Evolutionary conservation across 768 basidiomycete genomes (phyloP), one percentile per base, ranked within the genome.

Genomic region (Pleurotus pulmonarius): DNA sequence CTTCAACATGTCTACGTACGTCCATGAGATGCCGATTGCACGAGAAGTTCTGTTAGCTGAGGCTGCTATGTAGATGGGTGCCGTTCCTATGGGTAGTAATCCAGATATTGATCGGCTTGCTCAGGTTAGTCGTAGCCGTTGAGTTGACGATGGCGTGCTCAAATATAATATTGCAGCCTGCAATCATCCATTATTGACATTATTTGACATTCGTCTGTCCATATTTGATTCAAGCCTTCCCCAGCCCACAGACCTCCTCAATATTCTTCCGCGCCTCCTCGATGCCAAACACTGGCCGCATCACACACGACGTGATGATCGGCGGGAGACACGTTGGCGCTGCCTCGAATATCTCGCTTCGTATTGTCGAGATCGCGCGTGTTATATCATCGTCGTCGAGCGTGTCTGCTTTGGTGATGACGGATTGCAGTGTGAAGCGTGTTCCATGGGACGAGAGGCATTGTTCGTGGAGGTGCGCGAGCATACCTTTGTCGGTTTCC

Each of bases 381-480:
- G 68, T 58, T 2, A 78, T 67, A 22, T 73, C 62, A 6, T 68
- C 63, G 11, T 60, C 13, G 2, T 74, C 70, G 4, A 88, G 72
- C 3, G 69, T 69, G 66, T 92, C 89, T 1, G 76, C 78, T 68
- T 90, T 90, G 43, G 90, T 90, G 61, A 91, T 80, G 57, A 92
- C 72, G 1, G 87, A 76, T 63, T 92, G 90, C 1, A 91, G 69
- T 0, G 87, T 87, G 66, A 83, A 84, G 29, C 73, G 71, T 0
- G 65, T 67, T 3, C 73, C 75, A 41, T 57, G 70, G 63, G 58
- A 75, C 60, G 64, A 65, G 67, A 82, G 68, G n/a, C 67, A 67
- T 37, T 63, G 49, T 1, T 76, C 76, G 25, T 58, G 38, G 20
- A 91, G 75, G 41, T 80, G 73, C 11, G 68, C 61, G 2, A 92